Conservation (phyloP, 306 rosid species). For the Malus orientalis region DNA sequence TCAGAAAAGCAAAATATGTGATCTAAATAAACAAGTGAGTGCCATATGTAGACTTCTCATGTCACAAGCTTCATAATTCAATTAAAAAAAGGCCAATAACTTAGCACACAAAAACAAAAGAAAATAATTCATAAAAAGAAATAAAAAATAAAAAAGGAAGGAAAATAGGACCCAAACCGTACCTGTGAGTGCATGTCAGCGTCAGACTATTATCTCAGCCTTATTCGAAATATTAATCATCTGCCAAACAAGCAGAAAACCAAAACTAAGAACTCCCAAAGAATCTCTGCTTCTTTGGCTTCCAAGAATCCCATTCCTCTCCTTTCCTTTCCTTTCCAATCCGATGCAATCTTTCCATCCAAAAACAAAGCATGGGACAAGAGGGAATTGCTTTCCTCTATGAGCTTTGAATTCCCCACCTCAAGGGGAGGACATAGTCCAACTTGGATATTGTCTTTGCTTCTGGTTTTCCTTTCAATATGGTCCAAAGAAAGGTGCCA, state of each 20-base stretch:
- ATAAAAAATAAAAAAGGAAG: neutral
- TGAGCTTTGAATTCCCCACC: slow-evolving; percentile 22
- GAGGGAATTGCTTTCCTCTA: slow-evolving; percentile 30
- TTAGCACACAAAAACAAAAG: neutral
- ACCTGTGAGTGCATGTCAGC: slow-evolving; percentile 46
- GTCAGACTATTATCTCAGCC: slow-evolving; percentile 34
- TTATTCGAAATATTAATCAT: slow-evolving; percentile 35
- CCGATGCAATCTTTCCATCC: slow-evolving; percentile 16
- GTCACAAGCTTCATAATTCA: slow-evolving; percentile 12
- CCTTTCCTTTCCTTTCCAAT: slow-evolving; percentile 27
- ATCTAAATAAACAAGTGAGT: slow-evolving; percentile 1
- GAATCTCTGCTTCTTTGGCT: slow-evolving; percentile 47
- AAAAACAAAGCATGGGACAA: slow-evolving; percentile 12
- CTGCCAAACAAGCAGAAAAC: slow-evolving; percentile 28
- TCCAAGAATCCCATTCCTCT: slow-evolving; percentile 34
- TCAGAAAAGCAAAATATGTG: neutral
- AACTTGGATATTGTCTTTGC: slow-evolving; percentile 3
- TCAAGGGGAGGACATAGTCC: slow-evolving; percentile 32
- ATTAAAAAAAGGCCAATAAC: neutral
- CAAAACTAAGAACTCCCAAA: slow-evolving; percentile 33
- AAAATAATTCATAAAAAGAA: slow-evolving; percentile 1
- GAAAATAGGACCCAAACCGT: slow-evolving; percentile 24
- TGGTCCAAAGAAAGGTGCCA: slow-evolving; percentile 77
- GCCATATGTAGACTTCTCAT: slow-evolving; percentile 12
- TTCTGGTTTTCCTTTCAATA: slow-evolving; percentile 33